These are phyloP conservation scores for Oxytropis ochrocephala DNA, from an alignment of 306 rosid species.

Conservation along the genomic window DNA sequence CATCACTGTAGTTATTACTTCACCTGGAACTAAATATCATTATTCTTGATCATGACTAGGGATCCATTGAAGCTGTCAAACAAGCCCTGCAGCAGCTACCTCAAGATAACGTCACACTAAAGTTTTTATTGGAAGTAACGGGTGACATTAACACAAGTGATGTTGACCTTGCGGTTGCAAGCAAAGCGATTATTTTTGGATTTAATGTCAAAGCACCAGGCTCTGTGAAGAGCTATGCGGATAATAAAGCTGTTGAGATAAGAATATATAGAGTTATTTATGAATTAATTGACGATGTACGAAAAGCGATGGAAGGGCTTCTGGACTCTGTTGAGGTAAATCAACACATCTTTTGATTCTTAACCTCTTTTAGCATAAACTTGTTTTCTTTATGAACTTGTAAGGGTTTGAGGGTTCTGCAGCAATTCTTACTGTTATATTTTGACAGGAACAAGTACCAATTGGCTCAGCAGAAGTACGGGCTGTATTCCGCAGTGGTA, in stretches of 20 bases:
- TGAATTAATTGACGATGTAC: slow-evolving; percentile 83
- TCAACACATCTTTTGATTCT: slow-evolving; percentile 13
- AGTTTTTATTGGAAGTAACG: slow-evolving; percentile 88
- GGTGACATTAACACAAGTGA: slow-evolving; percentile 88
- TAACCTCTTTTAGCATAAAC: not conserved
- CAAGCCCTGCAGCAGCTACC: slow-evolving; percentile 94
- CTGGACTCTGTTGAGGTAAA: slow-evolving; percentile 79
- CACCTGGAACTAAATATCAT: slow-evolving; percentile 2
- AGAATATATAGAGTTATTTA: slow-evolving; percentile 86
- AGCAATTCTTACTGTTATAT: slow-evolving; percentile 23
- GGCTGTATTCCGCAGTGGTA: slow-evolving; percentile 87
- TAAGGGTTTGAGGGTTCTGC: slow-evolving; percentile 8
- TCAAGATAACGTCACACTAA: slow-evolving; percentile 79
- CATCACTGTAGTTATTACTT: slow-evolving; percentile 10
- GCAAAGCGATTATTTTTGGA: slow-evolving; percentile 82
- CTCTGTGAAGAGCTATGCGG: slow-evolving; percentile 80
- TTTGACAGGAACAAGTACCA: slow-evolving; percentile 59
- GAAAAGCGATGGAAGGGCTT: slow-evolving; percentile 98
- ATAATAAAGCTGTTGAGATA: slow-evolving; percentile 82
- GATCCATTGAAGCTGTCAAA: slow-evolving; percentile 89
- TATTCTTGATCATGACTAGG: slow-evolving; percentile 42
- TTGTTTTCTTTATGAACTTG: slow-evolving; percentile 2
- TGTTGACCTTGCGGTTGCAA: slow-evolving; percentile 89
- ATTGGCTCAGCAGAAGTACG: slow-evolving; percentile 87
- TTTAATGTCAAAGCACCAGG: slow-evolving; percentile 78